These are phyloP conservation scores for Fraxinus baroniana DNA, from an alignment of 305 asterid genomes.

Conservation along the genomic window DNA sequence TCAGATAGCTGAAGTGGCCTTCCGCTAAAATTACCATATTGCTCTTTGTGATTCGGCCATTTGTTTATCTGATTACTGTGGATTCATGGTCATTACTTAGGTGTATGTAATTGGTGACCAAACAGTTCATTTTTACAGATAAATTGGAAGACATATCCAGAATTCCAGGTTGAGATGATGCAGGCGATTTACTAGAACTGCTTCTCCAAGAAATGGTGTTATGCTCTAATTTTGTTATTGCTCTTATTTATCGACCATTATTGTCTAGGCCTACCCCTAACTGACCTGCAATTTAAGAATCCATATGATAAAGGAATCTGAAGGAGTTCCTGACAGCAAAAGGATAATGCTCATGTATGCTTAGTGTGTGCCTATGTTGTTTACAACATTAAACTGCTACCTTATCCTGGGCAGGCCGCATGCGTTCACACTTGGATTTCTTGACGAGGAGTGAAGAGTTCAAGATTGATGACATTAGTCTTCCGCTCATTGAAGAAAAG, in stretches of 20 bases:
- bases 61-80: neutral
- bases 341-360: constrained; percentile 1
- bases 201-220: neutral
- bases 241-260: neutral
- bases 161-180: constrained; percentile 33
- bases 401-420: neutral
- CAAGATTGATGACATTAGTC: neutral
- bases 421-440: neutral
- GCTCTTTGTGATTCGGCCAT: neutral
- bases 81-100: neutral
- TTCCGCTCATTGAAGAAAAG: neutral
- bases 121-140: constrained; percentile 38
- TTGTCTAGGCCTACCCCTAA: constrained; percentile 29
- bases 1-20: neutral
- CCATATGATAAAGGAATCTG: constrained; percentile 46
- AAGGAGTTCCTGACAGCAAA: constrained; percentile 44
- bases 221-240: neutral
- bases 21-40: constrained; percentile 5
- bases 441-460: neutral
- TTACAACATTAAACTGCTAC: neutral
- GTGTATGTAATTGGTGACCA: neutral
- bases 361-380: neutral
- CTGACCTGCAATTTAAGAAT: constrained; percentile 32
- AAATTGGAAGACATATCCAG: constrained; percentile 55
- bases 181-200: constrained; percentile 30